Percentiles rank a stretch among this genome's conserved stretches.
phyloP scores from a whole-genome alignment of 805 yeast species.

The Torulaspora franciscae region DNA sequence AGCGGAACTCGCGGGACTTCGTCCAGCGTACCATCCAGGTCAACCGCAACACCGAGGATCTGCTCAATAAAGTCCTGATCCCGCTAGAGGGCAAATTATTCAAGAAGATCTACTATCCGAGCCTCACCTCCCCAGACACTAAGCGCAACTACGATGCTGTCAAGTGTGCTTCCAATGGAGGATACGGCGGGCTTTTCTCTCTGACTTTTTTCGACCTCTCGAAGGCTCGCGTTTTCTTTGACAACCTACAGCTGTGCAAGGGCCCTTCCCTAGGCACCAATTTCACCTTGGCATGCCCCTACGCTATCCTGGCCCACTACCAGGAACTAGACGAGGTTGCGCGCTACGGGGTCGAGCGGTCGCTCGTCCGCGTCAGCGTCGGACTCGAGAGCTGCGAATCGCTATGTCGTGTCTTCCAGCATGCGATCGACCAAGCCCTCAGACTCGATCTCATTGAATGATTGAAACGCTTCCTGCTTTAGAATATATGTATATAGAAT shows the following conservation, averaged over 20 bases:
- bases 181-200: slow-evolving; percentile 85
- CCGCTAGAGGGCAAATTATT: slow-evolving; percentile 45
- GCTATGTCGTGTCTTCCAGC: slow-evolving; percentile 45
- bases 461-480: slow-evolving; percentile 8
- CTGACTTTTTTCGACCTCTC: slow-evolving; percentile 59
- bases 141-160: slow-evolving; percentile 64
- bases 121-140: slow-evolving; percentile 42
- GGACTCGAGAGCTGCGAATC: slow-evolving; percentile 74
- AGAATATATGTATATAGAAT: slow-evolving; percentile 11
- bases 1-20: slow-evolving; percentile 90
- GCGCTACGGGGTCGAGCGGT: slow-evolving; percentile 75
- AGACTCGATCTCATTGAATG: not conserved
- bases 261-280: slow-evolving; percentile 92
- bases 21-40: slow-evolving; percentile 51
- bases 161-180: slow-evolving; percentile 59
- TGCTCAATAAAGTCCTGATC: slow-evolving; percentile 47
- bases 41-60: slow-evolving; percentile 51
- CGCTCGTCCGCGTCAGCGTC: slow-evolving; percentile 73
- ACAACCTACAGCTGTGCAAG: slow-evolving; percentile 47
- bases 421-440: slow-evolving; percentile 44
- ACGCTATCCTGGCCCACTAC: slow-evolving; percentile 80
- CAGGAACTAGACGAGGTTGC: slow-evolving; percentile 74
- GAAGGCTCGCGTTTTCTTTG: slow-evolving; percentile 70
- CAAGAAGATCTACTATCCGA: slow-evolving; percentile 68
- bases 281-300: slow-evolving; percentile 79